phyloP scores from a whole-genome alignment of 164 flowering plant genomes.

The Liriodendron chinense region DNA sequence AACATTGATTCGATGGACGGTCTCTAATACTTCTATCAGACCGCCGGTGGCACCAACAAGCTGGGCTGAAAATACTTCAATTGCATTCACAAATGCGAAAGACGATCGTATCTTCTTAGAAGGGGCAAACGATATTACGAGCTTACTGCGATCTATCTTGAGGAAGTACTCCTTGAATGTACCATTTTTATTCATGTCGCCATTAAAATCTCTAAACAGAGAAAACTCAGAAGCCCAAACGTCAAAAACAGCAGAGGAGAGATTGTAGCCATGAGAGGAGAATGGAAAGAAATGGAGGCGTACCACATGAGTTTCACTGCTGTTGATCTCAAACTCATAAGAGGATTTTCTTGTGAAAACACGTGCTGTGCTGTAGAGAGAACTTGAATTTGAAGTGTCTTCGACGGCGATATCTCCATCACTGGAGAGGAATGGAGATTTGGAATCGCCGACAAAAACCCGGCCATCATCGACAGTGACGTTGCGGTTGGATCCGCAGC shows the following conservation, averaged over 20 bases:
- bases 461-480: slow-evolving; percentile 26
- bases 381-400: slow-evolving; percentile 1
- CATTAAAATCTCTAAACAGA: slow-evolving; percentile 6
- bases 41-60: slow-evolving; percentile 27
- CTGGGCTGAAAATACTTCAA: slow-evolving; percentile 79
- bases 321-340: slow-evolving; percentile 10
- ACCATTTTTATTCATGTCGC: background rate
- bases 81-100: slow-evolving; percentile 68
- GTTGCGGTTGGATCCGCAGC: slow-evolving; percentile 59
- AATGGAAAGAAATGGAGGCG: slow-evolving; percentile 73
- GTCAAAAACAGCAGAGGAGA: slow-evolving; percentile 40
- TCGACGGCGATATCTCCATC: background rate
- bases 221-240: slow-evolving; percentile 49
- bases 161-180: slow-evolving; percentile 14
- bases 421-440: slow-evolving; percentile 1
- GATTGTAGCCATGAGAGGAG: slow-evolving; percentile 23
- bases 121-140: slow-evolving; percentile 55
- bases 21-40: slow-evolving; percentile 47
- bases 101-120: slow-evolving; percentile 9
- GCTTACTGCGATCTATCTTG: slow-evolving; percentile 7
- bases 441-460: background rate
- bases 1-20: slow-evolving; percentile 66
- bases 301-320: slow-evolving; percentile 58
- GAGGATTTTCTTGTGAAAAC: slow-evolving; percentile 7
- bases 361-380: slow-evolving; percentile 15